These are phyloP conservation scores for Heritiera fomes DNA, from an alignment of 345 rosid species.

Conservation along the genomic window DNA sequence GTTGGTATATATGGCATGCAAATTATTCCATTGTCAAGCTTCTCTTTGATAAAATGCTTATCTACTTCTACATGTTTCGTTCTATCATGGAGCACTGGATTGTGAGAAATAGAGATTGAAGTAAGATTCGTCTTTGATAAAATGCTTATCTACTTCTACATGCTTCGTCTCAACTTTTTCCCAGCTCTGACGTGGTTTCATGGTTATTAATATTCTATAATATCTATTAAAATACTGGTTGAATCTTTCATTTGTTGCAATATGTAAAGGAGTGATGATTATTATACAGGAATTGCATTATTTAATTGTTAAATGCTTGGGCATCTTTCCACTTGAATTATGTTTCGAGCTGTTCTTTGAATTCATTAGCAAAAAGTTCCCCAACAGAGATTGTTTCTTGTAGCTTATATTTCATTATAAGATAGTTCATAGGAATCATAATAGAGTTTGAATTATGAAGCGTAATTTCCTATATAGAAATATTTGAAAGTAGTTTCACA, in stretches of 20 bases:
- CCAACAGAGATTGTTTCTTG: background rate
- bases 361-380: background rate
- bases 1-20: no score
- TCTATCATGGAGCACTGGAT: no score
- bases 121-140: no score
- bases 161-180: background rate
- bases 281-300: background rate
- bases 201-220: background rate
- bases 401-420: background rate
- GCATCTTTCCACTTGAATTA: background rate
- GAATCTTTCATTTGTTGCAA: slow-evolving; percentile 9
- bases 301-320: background rate
- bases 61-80: no score
- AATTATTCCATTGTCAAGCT: no score
- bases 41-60: no score
- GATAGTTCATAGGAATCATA: background rate
- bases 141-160: no score
- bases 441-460: background rate
- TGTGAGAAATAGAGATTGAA: no score
- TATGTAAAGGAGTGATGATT: background rate
- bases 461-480: background rate
- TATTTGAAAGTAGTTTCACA: background rate
- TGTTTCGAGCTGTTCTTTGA: background rate
- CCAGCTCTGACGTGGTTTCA: background rate
- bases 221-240: background rate